phyloP scores from a whole-genome alignment of 2,329 filamentous ascomycete species.

The Monosporascus sp. region DNA sequence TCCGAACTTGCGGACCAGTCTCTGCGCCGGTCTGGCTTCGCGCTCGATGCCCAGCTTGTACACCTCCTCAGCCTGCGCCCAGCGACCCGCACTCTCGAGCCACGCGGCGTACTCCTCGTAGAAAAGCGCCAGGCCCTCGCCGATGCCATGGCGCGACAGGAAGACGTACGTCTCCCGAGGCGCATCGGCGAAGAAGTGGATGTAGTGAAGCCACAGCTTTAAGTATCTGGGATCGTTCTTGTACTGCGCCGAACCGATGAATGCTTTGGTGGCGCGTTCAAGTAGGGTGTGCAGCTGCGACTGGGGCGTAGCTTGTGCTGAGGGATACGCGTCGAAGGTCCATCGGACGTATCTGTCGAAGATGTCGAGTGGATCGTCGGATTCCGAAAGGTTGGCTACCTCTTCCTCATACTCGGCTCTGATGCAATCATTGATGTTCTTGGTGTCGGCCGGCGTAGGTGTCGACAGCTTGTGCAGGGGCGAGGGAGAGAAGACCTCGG shows the following conservation, averaged over 20 bases:
- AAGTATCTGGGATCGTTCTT: conserved; percentile 93
- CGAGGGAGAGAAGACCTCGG: conserved; percentile 69
- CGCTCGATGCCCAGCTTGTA: conserved; percentile 85
- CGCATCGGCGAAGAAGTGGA: conserved; percentile 86
- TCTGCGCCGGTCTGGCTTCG: conserved; percentile 75
- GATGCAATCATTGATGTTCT: conserved; percentile 72
- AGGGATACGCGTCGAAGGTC: conserved; percentile 92
- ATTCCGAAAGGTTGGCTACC: conserved; percentile 70
- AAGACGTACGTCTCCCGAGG: conserved; percentile 91
- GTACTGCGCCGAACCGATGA: conserved; percentile 81
- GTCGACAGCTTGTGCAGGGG: conserved; percentile 52
- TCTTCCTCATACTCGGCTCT: conserved; percentile 84
- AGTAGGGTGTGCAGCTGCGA: conserved; percentile 86
- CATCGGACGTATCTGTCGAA: conserved; percentile 97
- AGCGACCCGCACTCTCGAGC: conserved; percentile 78
- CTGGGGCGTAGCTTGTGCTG: conserved; percentile 82
- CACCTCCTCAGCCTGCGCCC: conserved; percentile 89
- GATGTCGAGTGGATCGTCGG: conserved; percentile 90
- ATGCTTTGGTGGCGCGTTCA: conserved; percentile 87
- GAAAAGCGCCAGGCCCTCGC: conserved; percentile 80
- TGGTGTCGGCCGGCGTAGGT: conserved; percentile 65
- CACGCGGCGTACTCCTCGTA: conserved; percentile 97
- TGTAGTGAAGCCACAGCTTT: conserved; percentile 91
- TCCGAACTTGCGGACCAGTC: conserved; percentile 81
- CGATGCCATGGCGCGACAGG: conserved; percentile 80